These are phyloP conservation scores for Acorus calamus DNA, from an alignment of 106 monocot species.

Conservation along the genomic window DNA sequence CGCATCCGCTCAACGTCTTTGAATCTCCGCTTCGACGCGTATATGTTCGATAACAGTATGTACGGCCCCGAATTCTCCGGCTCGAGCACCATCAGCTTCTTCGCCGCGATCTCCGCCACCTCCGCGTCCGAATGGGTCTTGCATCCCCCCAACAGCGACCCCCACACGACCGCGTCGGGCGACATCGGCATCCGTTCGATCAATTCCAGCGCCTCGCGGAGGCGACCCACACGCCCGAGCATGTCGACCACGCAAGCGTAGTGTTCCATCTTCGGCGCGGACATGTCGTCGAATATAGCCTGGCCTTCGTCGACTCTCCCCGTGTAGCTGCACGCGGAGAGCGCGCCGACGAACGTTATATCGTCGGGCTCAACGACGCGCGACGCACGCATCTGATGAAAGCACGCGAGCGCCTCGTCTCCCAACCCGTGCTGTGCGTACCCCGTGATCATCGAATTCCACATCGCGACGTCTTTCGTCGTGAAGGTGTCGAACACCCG, in stretches of 20 bases:
- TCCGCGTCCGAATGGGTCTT: constrained; percentile 49
- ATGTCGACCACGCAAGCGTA: constrained; percentile 85
- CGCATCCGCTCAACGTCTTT: constrained; percentile 47
- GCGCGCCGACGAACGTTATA: constrained; percentile 51
- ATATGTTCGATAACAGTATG: constrained; percentile 66
- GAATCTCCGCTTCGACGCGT: constrained; percentile 64
- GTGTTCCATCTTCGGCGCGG: constrained; percentile 34
- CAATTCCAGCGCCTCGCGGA: constrained; percentile 60
- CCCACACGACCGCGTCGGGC: constrained; percentile 79
- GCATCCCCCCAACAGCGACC: constrained; percentile 61
- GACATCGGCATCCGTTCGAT: constrained; percentile 49
- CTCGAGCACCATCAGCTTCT: constrained; percentile 48
- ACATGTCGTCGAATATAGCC: constrained; percentile 37
- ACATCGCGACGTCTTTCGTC: constrained; percentile 55
- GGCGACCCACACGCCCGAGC: constrained; percentile 53
- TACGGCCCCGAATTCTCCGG: constrained; percentile 62
- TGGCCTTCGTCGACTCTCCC: constrained; percentile 59
- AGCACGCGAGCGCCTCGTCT: constrained; percentile 47
- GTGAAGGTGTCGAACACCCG: constrained; percentile 37
- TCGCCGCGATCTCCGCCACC: constrained; percentile 53
- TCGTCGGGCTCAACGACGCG: constrained; percentile 48
- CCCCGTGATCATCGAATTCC: constrained; percentile 82
- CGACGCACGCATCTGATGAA: constrained; percentile 26
- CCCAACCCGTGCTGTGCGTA: constrained; percentile 76
- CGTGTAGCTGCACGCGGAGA: constrained; percentile 66